Conservation (phyloP, 805 yeast species). For the Saturnispora gosingensis region DNA sequence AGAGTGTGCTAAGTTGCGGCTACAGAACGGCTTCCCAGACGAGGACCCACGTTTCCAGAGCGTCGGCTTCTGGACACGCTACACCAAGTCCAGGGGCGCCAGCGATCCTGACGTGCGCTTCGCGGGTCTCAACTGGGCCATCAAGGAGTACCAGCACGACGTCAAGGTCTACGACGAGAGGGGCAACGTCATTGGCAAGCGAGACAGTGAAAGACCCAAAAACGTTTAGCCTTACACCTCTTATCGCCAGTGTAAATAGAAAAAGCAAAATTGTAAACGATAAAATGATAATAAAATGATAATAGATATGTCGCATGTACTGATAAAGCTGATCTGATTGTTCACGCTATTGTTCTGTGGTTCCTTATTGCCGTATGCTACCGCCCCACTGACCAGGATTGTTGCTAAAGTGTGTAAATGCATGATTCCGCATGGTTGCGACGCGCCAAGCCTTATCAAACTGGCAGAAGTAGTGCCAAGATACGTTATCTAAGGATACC, state of each 20-base stretch:
- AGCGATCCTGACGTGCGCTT: constrained; percentile 62
- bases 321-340: too few relatives aligned
- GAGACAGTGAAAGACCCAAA: constrained; percentile 12
- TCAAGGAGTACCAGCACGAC: constrained; percentile 51
- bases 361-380: background rate
- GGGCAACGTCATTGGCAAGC: constrained; percentile 24
- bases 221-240: constrained; percentile 1
- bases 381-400: background rate
- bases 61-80: constrained; percentile 68
- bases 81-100: constrained; percentile 53
- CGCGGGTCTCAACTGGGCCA: constrained; percentile 78
- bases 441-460: background rate
- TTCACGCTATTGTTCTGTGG: background rate
- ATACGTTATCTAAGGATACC: background rate
- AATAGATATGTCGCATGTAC: too few relatives aligned
- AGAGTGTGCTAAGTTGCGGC: constrained; percentile 43
- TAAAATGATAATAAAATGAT: too few relatives aligned
- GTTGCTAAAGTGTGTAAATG: background rate
- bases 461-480: background rate
- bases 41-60: constrained; percentile 64
- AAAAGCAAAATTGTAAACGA: background rate
- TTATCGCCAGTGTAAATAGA: background rate
- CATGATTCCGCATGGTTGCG: background rate
- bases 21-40: constrained; percentile 33
- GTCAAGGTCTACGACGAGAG: constrained; percentile 25